These are phyloP conservation scores for Candida bentonensis DNA, from an alignment of 805 yeast genomes.

Conservation along the genomic window DNA sequence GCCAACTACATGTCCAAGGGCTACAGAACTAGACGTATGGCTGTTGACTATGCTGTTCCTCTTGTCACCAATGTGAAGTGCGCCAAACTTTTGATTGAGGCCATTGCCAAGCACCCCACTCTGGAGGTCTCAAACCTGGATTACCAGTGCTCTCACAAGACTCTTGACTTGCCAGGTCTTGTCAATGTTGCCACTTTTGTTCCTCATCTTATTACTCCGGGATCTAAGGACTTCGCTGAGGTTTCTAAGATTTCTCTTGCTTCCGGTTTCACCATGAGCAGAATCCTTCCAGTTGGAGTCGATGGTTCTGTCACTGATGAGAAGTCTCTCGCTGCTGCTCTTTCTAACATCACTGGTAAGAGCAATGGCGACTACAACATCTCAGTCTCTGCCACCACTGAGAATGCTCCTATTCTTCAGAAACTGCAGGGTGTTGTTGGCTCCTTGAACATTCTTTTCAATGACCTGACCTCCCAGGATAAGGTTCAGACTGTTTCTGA, in stretches of 20 bases:
- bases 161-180: constrained; percentile 73
- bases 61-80: constrained; percentile 93
- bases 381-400: constrained; percentile 68
- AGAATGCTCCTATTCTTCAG: constrained; percentile 47
- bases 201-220: constrained; percentile 43
- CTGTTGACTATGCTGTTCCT: constrained; percentile 96
- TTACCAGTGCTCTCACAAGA: constrained; percentile 80
- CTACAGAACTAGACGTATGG: constrained; percentile 98
- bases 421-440: constrained; percentile 56
- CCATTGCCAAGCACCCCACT: constrained; percentile 47
- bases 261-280: constrained; percentile 79
- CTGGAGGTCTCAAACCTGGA: constrained; percentile 65
- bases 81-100: constrained; percentile 92
- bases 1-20: constrained; percentile 97
- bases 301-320: constrained; percentile 54
- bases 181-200: constrained; percentile 69
- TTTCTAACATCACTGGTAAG: constrained; percentile 36
- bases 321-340: constrained; percentile 51
- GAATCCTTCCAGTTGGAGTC: constrained; percentile 60
- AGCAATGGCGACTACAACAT: constrained; percentile 70
- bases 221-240: constrained; percentile 45
- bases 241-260: constrained; percentile 59
- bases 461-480: constrained; percentile 43
- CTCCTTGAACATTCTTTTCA: constrained; percentile 69
- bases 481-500: constrained; percentile 68